Evolutionary conservation across 441 rosid species (phyloP), one percentile per base, ranked within the genome.

Genomic region (Eutrema salsugineum): DNA sequence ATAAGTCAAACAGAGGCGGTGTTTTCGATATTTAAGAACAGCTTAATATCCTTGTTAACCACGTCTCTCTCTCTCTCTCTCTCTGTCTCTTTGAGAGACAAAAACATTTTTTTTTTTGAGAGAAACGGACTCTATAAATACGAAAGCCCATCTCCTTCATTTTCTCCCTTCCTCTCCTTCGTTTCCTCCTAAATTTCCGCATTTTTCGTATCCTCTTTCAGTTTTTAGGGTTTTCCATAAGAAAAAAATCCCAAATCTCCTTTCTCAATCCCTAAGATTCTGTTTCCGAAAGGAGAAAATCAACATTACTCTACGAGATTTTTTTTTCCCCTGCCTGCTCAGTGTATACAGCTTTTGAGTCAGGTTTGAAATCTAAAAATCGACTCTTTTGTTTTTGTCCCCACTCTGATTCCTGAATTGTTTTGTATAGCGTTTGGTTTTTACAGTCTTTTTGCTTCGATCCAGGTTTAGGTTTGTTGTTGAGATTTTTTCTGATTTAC

Each of bases 101-200:
- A 2, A 36, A 19, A 35, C 30, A n/a, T 5, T 28, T 20, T 30
- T 20, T 2, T 64, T 27, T 15, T 27, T 6, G 0, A 51, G 22
- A 44, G 17, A 42, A 60, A 17, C 35, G 51, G 43, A 66, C 30
- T 74, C 78, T 74, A 74, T 74, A 74, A 74, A 74, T 74, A 66
- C 56, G 6, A 67, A 50, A 66, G 55, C 63, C 55, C 57, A 24
- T 60, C 57, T 33, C 69, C 68, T 67, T 24, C 68, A 33, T 16
- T 67, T 50, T 67, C 78, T 75, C 78, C 43, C 64, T 59, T 49
- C 68, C 11, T 12, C 36, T 68, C 63, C 33, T 38, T 32, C 56
- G 3, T 50, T 53, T 60, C 32, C 60, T 35, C 11, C 56, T 47
- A 43, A 47, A 60, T 32, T 66, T 51, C 38, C 68, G 17, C 15